Base-by-base conservation (phyloP, 495 filamentous ascomycete genomes). In the Annulohypoxylon nitens region DNA sequence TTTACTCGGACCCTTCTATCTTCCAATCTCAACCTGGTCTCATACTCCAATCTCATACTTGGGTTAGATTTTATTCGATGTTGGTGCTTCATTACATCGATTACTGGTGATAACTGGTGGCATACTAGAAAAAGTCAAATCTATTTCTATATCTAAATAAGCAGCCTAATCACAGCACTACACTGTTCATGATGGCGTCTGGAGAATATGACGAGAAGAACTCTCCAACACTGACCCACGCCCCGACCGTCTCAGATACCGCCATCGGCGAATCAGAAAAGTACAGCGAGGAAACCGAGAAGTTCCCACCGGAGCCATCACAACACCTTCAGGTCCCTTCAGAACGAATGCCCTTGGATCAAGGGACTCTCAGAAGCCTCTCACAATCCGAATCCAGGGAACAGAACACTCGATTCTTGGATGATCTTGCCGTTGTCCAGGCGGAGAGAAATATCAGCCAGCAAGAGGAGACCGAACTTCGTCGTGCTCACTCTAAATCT, bases 391-490 rank as follows among this genome's bases (percentile, higher is more conserved):
- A 77, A 48, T 76, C 81, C 8, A 74, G 83, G 20, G 94, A 97
- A 76, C 86, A 92, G 62, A 90, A 90, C 6, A 86, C 88, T 69
- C 87, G 93, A 34, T 80, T 97, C 20, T 91, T 93, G 47, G 95
- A 98, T 82, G 94, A 98, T 76, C 80, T 98, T 33, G 90, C 93
- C 43, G 83, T 98, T 61, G 84, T 97, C 34, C 90, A 93, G 59
- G 92, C 92, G 6, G 95, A 98, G 83, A 89, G 90, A 3, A 85
- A 93, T 39, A 92, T 91, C 77, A 76, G 88, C 79, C 81, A 89
- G 14, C 82, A 88, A 53, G 83, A 84, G 34, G 82, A 80, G 4
- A 70, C 78, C 51, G 80, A 84, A 18, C 59, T 78, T 10, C 61
- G 76, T 64, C 65, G 79, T 80, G 43, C 80, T 67, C 67, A 84